Evolutionary conservation across 1,139 yeast genomes (phyloP), one percentile per base, ranked within the genome.

Genomic region (Arxiozyma slooffiae): DNA sequence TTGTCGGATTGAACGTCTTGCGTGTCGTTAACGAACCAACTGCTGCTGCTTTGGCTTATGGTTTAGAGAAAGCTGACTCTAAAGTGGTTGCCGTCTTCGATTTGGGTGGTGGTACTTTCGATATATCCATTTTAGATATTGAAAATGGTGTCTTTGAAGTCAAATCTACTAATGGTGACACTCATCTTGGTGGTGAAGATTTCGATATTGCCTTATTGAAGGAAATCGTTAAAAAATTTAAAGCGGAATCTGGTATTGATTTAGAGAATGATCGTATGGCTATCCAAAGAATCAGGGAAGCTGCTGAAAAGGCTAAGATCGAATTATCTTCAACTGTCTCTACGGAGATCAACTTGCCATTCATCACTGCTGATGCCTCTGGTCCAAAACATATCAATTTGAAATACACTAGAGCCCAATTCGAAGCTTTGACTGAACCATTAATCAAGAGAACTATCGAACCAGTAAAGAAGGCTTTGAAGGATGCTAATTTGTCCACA

Each of bases 11-110:
- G 67, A 89, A 89, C 75, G 96, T 92, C 59, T 78, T 92, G 71
- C 86, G 97, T 78, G 97, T 90, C 62, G 96, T 90, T 60, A 92
- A 90, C 78, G 98, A 90, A 77, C 97, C 97, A 67, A 90, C 98
- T 60, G 97, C 98, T 57, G 98, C 97, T 61, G 97, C 97, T 53
- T 77, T 90, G 64, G 98, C 98, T 55, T 92, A 90, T 71, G 97
- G 97, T 74, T 78, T 90, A 62, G 97, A 90, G 71, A 85, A 85
- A 74, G 79, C 85, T 59, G 82, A 80, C 64, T 86, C 85, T 74
- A 87, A 88, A 77, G 85, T 88, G 67, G 94, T 90, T 57, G 84
- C 94, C 64, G 92, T 90, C 64, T 90, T 89, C 75, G 97, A 90
- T 75, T 82, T 90, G 70, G 97, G 97, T 80, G 97, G 97, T 77